These are phyloP conservation scores for Nakazawaea anatomiae DNA, from an alignment of 805 yeast genomes.

Conservation along the genomic window DNA sequence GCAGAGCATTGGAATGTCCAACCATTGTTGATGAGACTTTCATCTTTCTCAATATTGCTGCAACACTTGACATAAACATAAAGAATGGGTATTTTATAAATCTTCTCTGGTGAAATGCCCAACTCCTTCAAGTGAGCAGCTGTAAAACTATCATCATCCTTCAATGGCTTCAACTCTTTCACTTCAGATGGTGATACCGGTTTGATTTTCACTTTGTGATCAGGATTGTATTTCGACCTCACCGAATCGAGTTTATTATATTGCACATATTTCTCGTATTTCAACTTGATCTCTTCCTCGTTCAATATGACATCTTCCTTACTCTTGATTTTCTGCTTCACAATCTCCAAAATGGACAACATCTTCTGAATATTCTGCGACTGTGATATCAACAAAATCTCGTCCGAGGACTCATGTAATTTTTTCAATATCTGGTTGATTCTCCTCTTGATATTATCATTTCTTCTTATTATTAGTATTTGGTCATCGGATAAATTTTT, in stretches of 20 bases:
- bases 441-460: constrained; percentile 9
- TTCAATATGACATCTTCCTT: background rate
- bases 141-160: constrained; percentile 6
- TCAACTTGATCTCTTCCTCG: background rate
- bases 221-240: background rate
- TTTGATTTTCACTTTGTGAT: background rate
- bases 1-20: constrained; percentile 5
- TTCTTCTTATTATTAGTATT: constrained; percentile 2
- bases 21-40: background rate
- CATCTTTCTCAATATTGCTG: background rate
- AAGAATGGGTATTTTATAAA: constrained; percentile 7
- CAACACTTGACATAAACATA: constrained; percentile 5
- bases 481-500: background rate
- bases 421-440: constrained; percentile 3
- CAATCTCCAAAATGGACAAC: constrained; percentile 5
- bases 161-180: background rate
- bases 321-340: constrained; percentile 4
- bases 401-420: background rate
- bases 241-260: constrained; percentile 7
- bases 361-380: constrained; percentile 9
- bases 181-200: background rate
- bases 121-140: constrained; percentile 5
- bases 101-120: background rate
- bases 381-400: constrained; percentile 3
- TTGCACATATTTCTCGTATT: background rate